These are phyloP conservation scores for Globisporangium rhizosaccharum DNA, from an alignment of 352 stramenopile genomes.

Conservation along the genomic window DNA sequence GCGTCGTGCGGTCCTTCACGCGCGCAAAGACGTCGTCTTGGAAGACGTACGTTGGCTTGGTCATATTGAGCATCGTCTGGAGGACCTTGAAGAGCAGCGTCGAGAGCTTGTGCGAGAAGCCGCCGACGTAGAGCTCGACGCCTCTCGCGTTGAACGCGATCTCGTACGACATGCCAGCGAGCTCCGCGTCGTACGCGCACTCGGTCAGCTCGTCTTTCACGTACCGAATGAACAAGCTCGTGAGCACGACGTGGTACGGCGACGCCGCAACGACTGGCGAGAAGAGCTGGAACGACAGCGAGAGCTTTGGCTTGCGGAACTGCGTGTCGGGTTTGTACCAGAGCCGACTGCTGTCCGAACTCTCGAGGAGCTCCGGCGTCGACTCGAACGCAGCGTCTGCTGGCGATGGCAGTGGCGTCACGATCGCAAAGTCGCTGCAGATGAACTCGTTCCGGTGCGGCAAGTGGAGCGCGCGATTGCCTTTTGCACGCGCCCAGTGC, in stretches of 20 bases:
- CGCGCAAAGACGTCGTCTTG: conserved; percentile 35
- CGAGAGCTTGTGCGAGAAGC: conserved; percentile 34
- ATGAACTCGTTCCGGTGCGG: conserved; percentile 75
- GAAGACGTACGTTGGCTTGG: conserved; percentile 41
- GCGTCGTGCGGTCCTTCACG: conserved; percentile 30
- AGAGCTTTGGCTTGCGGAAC: conserved; percentile 90
- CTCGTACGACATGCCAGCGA: conserved; percentile 74
- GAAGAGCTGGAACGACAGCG: conserved; percentile 67
- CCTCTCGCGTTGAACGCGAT: conserved; percentile 49
- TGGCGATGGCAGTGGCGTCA: conserved; percentile 11
- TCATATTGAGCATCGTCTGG: conserved; percentile 41
- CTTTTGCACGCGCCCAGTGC: conserved; percentile 27
- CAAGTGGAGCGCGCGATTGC: conserved; percentile 34
- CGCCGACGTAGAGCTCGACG: conserved; percentile 60
- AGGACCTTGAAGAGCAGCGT: conserved; percentile 50
- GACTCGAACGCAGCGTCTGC: conserved; percentile 4
- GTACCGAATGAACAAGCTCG: conserved; percentile 65
- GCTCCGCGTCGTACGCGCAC: conserved; percentile 69
- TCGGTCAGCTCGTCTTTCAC: conserved; percentile 85
- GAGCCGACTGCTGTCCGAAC: conserved; percentile 29
- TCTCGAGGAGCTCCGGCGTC: conserved; percentile 3
- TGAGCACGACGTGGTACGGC: conserved; percentile 66
- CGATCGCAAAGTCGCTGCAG: conserved; percentile 63
- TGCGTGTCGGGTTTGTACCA: conserved; percentile 88
- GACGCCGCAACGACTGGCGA: conserved; percentile 46